phyloP scores from a whole-genome alignment of 2,329 filamentous ascomycete genomes.

The Colletotrichum acutatum region DNA sequence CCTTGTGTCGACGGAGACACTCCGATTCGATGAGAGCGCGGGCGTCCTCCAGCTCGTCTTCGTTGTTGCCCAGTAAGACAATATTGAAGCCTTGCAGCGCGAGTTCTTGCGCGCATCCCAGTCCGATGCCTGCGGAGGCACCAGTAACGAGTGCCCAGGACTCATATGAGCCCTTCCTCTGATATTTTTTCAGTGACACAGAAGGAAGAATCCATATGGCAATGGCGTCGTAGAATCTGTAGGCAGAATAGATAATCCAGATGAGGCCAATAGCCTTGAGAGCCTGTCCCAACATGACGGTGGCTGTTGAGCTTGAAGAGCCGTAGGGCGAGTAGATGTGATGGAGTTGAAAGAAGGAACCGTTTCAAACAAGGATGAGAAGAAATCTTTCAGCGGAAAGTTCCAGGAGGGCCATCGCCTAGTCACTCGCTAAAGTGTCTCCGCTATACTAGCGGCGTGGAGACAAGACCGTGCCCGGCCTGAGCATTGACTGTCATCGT shows the following conservation, averaged over 20 bases:
- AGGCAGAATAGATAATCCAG: conserved; percentile 30
- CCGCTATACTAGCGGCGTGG: neutral
- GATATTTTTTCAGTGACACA: conserved; percentile 38
- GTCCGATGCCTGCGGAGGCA: conserved; percentile 47
- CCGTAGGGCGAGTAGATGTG: neutral
- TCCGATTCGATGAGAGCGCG: conserved; percentile 24
- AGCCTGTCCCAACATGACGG: neutral
- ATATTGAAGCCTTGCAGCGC: conserved; percentile 47
- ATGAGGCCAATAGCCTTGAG: conserved; percentile 37
- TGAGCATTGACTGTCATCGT: neutral
- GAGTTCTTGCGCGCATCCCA: conserved; percentile 46
- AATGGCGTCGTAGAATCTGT: conserved; percentile 34
- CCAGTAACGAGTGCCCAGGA: conserved; percentile 48
- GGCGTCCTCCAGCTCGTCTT: conserved; percentile 43
- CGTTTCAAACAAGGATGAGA: neutral
- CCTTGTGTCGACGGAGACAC: conserved; percentile 38
- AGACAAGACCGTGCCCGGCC: neutral
- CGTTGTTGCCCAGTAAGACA: conserved; percentile 45
- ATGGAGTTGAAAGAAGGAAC: neutral
- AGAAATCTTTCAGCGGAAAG: neutral
- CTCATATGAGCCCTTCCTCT: conserved; percentile 36
- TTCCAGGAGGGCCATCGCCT: neutral
- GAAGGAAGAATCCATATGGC: conserved; percentile 39
- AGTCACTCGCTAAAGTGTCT: neutral
- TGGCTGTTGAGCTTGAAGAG: neutral